These are phyloP conservation scores for Penicillium brasilianum DNA, from an alignment of 2,329 filamentous ascomycete species.

Conservation along the genomic window DNA sequence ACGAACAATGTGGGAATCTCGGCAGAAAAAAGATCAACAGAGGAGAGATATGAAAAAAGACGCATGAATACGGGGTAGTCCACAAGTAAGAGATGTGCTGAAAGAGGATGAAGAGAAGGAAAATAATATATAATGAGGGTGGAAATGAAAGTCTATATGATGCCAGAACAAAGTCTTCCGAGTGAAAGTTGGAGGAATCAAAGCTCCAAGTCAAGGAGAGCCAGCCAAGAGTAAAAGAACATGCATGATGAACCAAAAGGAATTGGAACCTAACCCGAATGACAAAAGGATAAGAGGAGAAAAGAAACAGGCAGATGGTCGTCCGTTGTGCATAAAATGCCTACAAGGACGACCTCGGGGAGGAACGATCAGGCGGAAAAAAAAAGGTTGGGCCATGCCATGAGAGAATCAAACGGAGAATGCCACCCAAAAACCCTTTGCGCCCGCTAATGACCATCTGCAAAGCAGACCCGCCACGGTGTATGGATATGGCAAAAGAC, in stretches of 20 bases:
- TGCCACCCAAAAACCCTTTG: slow-evolving; percentile 42
- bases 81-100: neutral
- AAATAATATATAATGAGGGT: neutral
- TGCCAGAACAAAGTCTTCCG: slow-evolving; percentile 16
- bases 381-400: slow-evolving; percentile 22
- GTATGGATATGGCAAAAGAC: slow-evolving; percentile 32
- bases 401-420: slow-evolving; percentile 29
- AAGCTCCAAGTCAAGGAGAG: slow-evolving; percentile 10
- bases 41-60: neutral
- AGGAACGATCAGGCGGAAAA: neutral
- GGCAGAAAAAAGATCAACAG: neutral
- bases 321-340: neutral
- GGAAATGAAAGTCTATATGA: slow-evolving; percentile 23
- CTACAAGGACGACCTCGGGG: neutral
- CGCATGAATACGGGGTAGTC: neutral
- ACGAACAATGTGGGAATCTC: neutral
- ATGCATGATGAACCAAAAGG: neutral
- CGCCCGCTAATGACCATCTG: slow-evolving; percentile 47
- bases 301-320: neutral
- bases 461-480: slow-evolving; percentile 35
- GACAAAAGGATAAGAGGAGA: neutral
- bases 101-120: slow-evolving; percentile 1
- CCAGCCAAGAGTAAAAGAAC: slow-evolving; percentile 8
- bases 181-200: slow-evolving; percentile 8
- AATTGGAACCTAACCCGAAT: neutral